Percentiles rank a stretch among this genome's conserved stretches.
These are phyloP conservation scores for Ophiostoma novo-ulmi DNA, from an alignment of 2,329 filamentous ascomycete species.

Conservation along the genomic window DNA sequence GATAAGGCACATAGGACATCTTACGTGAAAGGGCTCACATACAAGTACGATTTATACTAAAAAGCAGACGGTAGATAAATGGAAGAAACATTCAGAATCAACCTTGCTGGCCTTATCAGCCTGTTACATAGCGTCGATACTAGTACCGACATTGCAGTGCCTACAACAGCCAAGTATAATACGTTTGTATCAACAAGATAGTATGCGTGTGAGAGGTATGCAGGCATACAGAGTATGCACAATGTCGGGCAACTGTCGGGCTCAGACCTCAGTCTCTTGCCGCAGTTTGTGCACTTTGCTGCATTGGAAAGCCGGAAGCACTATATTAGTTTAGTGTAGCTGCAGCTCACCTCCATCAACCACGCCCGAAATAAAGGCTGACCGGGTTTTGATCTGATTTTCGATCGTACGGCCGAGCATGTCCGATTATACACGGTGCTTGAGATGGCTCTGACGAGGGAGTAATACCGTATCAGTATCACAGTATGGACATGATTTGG, in stretches of 20 bases:
- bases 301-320: not conserved
- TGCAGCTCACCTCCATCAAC: not conserved
- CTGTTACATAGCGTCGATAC: not conserved
- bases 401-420: not conserved
- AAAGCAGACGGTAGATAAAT: not conserved
- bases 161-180: no score
- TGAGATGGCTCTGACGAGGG: not conserved
- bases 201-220: not conserved
- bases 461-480: no score
- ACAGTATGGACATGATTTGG: not conserved
- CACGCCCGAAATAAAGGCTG: not conserved
- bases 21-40: not conserved
- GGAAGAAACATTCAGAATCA: not conserved
- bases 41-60: not conserved
- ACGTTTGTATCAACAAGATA: not conserved
- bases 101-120: not conserved
- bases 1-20: not conserved
- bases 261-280: not conserved
- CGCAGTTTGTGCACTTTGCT: not conserved
- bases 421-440: not conserved
- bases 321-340: not conserved
- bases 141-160: no score
- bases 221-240: not conserved
- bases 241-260: not conserved
- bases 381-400: not conserved